These are phyloP conservation scores for Globisporangium rhizosaccharum DNA, from an alignment of 352 stramenopile species.

Conservation along the genomic window DNA sequence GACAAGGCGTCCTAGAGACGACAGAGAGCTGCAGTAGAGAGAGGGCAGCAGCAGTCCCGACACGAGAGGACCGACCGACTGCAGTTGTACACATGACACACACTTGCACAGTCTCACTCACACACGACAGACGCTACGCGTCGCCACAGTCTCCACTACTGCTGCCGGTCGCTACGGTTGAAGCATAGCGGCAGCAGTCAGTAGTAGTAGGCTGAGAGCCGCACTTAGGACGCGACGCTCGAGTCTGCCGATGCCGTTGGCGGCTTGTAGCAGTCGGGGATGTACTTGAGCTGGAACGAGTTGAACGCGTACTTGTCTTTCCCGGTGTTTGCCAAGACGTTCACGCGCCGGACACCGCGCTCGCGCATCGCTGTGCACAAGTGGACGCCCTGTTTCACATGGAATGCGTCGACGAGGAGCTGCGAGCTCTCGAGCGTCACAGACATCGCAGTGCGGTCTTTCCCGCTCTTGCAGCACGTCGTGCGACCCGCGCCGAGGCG, in stretches of 20 bases:
- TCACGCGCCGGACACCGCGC: constrained; percentile 75
- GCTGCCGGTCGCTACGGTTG: no score
- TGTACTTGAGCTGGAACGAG: constrained; percentile 95
- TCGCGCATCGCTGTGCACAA: constrained; percentile 85
- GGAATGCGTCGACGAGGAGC: constrained; percentile 85
- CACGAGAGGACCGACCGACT: no score
- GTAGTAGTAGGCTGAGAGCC: neutral
- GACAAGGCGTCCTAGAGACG: no score
- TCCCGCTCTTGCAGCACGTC: constrained; percentile 97
- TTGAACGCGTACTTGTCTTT: constrained; percentile 97
- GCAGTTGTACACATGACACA: no score
- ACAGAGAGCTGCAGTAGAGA: no score
- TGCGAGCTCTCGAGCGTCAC: constrained; percentile 94
- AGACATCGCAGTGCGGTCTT: constrained; percentile 97
- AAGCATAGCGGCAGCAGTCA: no score
- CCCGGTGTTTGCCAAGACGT: constrained; percentile 82
- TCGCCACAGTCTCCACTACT: no score
- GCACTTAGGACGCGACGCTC: constrained; percentile 57
- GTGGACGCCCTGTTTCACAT: constrained; percentile 81
- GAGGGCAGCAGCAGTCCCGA: no score
- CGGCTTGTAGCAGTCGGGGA: constrained; percentile 91
- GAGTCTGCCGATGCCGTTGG: constrained; percentile 78
- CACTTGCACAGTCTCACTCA: no score
- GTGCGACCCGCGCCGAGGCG: constrained; percentile 87
- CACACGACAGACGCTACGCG: no score